Evolutionary conservation across 2,329 filamentous ascomycete species (phyloP), one percentile per base, ranked within the genome.

Genomic region (Neocucurbitaria cava): DNA sequence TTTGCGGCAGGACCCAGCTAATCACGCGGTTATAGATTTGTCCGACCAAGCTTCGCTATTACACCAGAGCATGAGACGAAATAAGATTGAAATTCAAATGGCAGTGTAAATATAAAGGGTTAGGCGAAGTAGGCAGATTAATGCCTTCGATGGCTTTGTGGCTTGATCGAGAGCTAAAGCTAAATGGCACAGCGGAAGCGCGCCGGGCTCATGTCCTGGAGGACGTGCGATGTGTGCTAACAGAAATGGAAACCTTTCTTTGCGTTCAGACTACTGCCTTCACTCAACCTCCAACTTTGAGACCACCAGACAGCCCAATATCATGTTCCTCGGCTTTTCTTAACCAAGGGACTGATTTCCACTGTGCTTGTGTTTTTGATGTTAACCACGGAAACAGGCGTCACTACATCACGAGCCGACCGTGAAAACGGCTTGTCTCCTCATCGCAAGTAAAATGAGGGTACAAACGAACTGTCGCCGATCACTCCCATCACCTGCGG

Each of bases 31-130:
- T 49, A 8, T 54, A 77, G 74, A 56, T 77, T 77, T 55, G 87
- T 96, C 70, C 85, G 90, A 73, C 91, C 92, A 62, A 94, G 90
- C 20, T 93, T 87, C 76, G 87, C 88, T 42, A 84, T 89, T 56
- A 87, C 88, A 46, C 92, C 92, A n/a, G 76, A 80, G 65, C 79
- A 84, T 55, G 76, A 82, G 54, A 82, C 83, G 56, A 85, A 89
- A 79, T 88, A 85, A 50, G 52, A 28, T 18, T 9, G 8, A 43
- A 41, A 46, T 46, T 42, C n/a, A 20, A 40, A 43, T 55, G 44
- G 36, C 13, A 17, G 21, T 65, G 61, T 68, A 65, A 40, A 62
- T 65, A 62, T 44, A 50, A 44, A 35, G 36, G 28, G 33, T 45
- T 9, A 20, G 28, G 30, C 24, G 10, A 40, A 17, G 44, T 28